These are phyloP conservation scores for Penicillium desertorum DNA, from an alignment of 495 filamentous ascomycete species.

Conservation along the genomic window DNA sequence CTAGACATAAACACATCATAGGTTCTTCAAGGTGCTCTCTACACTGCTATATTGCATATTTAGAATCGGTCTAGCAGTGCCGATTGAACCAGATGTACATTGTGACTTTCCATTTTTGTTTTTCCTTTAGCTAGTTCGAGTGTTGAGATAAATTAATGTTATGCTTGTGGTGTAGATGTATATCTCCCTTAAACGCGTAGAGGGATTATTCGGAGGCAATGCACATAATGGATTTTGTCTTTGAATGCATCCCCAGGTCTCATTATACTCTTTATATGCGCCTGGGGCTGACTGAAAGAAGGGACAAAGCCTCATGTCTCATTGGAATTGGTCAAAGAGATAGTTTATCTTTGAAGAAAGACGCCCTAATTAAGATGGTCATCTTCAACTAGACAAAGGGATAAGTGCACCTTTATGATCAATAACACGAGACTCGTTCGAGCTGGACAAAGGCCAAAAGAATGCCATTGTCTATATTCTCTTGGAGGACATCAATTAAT, in stretches of 20 bases:
- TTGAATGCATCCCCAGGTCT: neutral
- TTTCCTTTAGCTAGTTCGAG: neutral
- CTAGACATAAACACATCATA: too few relatives aligned
- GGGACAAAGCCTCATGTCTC: neutral
- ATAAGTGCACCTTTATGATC: neutral
- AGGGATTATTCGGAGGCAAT: neutral
- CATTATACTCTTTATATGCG: neutral
- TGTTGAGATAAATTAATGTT: too few relatives aligned
- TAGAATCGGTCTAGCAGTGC: too few relatives aligned
- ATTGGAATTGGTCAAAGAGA: neutral
- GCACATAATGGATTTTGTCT: neutral
- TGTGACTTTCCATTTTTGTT: too few relatives aligned
- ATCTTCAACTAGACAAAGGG: neutral
- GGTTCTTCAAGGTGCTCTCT: too few relatives aligned
- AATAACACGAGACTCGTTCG: neutral
- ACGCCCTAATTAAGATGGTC: neutral
- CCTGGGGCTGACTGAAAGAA: neutral
- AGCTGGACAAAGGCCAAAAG: neutral
- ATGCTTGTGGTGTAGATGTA: neutral
- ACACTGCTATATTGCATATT: too few relatives aligned
- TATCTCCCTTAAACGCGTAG: neutral
- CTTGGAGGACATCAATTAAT: neutral
- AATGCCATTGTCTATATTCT: constrained; percentile 1
- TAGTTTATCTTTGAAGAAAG: neutral
- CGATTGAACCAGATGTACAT: too few relatives aligned